Evolutionary conservation across 345 rosid species (phyloP), one percentile per base, ranked within the genome.

Genomic region (Bretschneidera sinensis): DNA sequence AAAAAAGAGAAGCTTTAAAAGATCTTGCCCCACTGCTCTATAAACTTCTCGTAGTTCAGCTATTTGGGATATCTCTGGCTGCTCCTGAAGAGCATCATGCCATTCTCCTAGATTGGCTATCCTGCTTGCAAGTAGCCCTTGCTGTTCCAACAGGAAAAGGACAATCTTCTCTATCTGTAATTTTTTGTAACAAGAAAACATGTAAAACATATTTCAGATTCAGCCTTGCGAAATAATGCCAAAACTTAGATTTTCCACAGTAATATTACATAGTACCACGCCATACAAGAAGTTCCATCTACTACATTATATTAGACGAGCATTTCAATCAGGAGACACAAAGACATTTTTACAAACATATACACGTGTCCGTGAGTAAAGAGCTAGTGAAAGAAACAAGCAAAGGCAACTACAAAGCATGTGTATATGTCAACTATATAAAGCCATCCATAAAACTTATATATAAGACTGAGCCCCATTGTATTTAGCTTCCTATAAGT

Each of bases 101-200:
- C 71, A 67, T 63, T 86, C 87, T 70, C 92, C 77, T 59, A 95
- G 81, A 58, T 64, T 69, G 21, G 78, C 62, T 74, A 95, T 69
- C 75, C 95, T 73, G 74, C 87, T 84, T 45, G 91, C 83, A 55
- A 91, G 87, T 45, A 74, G 61, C 57, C 99, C 99, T 85, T 91
- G 97, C 88, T 88, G 95, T 74, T 95, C 97, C 84, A 95, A 67
- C 71, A 95, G 69, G 69, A 95, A 95, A 45, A 95, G 97, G 64
- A 91, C 99, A 70, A 80, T 83, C 74, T 80, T 95, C 76, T 95
- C 99, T 19, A 95, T 95, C 97, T 95, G 85, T 79, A 84, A 71
- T 43, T 55, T 28, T 7, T 39, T 14, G 6, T 39, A 39, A 9
- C 6, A 39, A 39, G 15, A 39, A 39, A 39, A 39, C 11, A 39